Evolutionary conservation across 495 filamentous ascomycete genomes (phyloP), one percentile per base, ranked within the genome.

Genomic region (Baudoinia panamericana): DNA sequence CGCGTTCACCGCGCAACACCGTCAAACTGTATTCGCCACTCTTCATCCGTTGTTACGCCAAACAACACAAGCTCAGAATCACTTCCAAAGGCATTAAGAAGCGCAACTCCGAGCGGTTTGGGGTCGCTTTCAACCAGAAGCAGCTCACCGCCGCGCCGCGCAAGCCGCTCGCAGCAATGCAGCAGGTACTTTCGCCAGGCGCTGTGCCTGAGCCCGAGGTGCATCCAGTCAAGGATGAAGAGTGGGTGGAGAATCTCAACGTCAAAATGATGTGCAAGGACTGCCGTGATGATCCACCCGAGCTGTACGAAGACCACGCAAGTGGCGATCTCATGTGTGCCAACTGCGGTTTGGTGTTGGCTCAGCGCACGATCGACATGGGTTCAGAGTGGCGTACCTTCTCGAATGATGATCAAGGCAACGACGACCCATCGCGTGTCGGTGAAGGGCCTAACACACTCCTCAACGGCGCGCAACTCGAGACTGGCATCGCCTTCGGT

Each of bases 311-410:
- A 57, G 90, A 95, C 54, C 87, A 84, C 53, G 79, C 85, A 3
- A 79, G 75, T 10, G 90, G 93, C 33, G 87, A 96, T 60, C 82
- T 86, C 53, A 84, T 96, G 34, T 97, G 90, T 59, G 80, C 68
- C 12, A 83, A 80, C 16, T 97, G 90, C 52, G 90, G 90, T 17
- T 62, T 94, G n/a, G 90, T 97, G 10, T 68, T 96, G 24, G 78
- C 78, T 36, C 82, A 88, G 56, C 80, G 85, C 44, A 82, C 90
- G 52, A 84, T 97, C 39, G 90, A 96, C 53, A 85, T 84, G 45
- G 79, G 92, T 36, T 93, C 85, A 36, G 90, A 97, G 65, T 97
- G 90, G 90, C 84, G 90, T 53, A 97, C 92, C 6, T 97, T 97
- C 61, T 80, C 84, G 43, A 95, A 94, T 62, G 90, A 97, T 52